These are phyloP conservation scores for Diplodia scrobiculata DNA, from an alignment of 2,329 filamentous ascomycete genomes.

Conservation along the genomic window DNA sequence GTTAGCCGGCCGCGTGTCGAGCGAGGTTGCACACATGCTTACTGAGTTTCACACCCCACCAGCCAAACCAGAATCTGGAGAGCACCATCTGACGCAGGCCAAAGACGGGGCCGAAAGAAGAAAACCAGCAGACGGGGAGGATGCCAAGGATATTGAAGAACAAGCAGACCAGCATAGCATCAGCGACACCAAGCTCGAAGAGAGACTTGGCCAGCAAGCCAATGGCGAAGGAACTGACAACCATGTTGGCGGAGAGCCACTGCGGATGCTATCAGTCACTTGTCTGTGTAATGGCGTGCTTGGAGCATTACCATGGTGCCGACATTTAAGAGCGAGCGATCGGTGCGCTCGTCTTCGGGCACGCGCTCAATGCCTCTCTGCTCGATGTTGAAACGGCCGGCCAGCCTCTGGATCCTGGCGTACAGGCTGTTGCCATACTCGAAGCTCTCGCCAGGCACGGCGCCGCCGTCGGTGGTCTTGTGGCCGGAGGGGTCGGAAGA, in stretches of 20 bases:
- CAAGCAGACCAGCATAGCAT: constrained; percentile 69
- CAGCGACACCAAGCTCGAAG: constrained; percentile 71
- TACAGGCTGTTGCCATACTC: constrained; percentile 59
- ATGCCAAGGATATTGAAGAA: constrained; percentile 77
- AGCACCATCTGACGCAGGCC: constrained; percentile 79
- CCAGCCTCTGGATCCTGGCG: constrained; percentile 63
- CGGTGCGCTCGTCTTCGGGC: constrained; percentile 67
- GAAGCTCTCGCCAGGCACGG: constrained; percentile 62
- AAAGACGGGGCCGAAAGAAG: constrained; percentile 72
- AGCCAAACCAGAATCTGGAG: constrained; percentile 76
- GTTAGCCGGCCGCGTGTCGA: constrained; percentile 18
- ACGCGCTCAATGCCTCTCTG: constrained; percentile 76
- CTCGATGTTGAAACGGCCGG: constrained; percentile 68
- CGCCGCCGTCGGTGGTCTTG: constrained; percentile 45
- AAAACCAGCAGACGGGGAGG: constrained; percentile 73
- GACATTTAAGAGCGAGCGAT: constrained; percentile 65
- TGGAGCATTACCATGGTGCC: constrained; percentile 65
- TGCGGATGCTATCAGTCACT: constrained; percentile 38
- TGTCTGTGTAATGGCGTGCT: neutral
- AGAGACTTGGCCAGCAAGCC: constrained; percentile 70
- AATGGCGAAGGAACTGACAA: constrained; percentile 74
- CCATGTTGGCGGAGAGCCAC: constrained; percentile 80
- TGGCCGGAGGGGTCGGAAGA: constrained; percentile 32
- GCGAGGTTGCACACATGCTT: constrained; percentile 38
- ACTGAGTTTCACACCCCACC: constrained; percentile 69